These are phyloP conservation scores for Xylaria sp. DNA, from an alignment of 2,329 filamentous ascomycete species.

Conservation along the genomic window DNA sequence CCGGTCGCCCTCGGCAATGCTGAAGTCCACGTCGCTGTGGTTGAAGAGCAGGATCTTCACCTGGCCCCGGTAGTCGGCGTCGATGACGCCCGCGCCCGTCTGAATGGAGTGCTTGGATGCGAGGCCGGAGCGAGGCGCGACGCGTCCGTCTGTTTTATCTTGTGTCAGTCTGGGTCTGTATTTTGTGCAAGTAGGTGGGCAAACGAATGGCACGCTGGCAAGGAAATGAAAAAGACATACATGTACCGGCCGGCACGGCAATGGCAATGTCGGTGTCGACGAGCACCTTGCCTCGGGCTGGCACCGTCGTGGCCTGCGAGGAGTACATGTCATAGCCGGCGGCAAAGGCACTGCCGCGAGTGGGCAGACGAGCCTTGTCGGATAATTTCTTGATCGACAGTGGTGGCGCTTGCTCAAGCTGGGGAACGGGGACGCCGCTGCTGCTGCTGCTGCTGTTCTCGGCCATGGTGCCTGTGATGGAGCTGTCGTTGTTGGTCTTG, in stretches of 20 bases:
- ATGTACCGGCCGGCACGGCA: slow-evolving; percentile 89
- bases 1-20: slow-evolving; percentile 84
- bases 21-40: slow-evolving; percentile 83
- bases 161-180: background rate
- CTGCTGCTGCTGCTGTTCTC: slow-evolving; percentile 36
- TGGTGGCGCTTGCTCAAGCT: slow-evolving; percentile 60
- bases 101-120: slow-evolving; percentile 96
- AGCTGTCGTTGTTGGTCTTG: slow-evolving; percentile 63
- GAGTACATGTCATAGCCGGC: slow-evolving; percentile 96
- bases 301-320: slow-evolving; percentile 77
- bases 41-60: slow-evolving; percentile 97
- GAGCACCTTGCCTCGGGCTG: slow-evolving; percentile 82
- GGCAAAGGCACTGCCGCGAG: slow-evolving; percentile 86
- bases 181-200: too few species aligned
- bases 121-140: slow-evolving; percentile 90
- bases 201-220: background rate
- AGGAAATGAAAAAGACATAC: slow-evolving; percentile 54
- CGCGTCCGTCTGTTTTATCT: slow-evolving; percentile 75
- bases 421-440: slow-evolving; percentile 50
- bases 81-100: slow-evolving; percentile 94
- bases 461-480: slow-evolving; percentile 35
- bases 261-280: slow-evolving; percentile 93
- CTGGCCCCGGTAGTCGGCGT: slow-evolving; percentile 94
- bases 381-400: slow-evolving; percentile 91
- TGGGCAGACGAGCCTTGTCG: slow-evolving; percentile 81